phyloP scores from a whole-genome alignment of 2,329 filamentous ascomycete species.

The Juglanconis sp. region DNA sequence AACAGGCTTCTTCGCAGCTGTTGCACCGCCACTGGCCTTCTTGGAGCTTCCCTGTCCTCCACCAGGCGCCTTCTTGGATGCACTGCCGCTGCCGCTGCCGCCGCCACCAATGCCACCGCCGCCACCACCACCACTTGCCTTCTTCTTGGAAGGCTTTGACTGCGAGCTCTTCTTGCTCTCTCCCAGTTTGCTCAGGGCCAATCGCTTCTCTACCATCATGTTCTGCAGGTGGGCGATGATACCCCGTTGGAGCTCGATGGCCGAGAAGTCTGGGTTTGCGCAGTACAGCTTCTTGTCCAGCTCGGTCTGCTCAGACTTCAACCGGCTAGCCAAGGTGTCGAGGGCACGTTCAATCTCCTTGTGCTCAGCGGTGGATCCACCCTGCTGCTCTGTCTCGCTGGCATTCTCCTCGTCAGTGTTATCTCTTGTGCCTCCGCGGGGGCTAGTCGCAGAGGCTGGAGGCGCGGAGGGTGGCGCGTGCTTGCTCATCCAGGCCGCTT shows the following conservation, averaged over 20 bases:
- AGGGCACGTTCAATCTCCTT: slow-evolving; percentile 48
- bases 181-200: slow-evolving; percentile 52
- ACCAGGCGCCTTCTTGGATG: slow-evolving; percentile 40
- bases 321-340: slow-evolving; percentile 49
- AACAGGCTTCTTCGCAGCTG: slow-evolving; percentile 34
- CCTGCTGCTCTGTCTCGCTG: slow-evolving; percentile 59
- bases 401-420: slow-evolving; percentile 71
- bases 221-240: slow-evolving; percentile 65
- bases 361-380: slow-evolving; percentile 22
- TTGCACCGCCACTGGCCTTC: slow-evolving; percentile 29
- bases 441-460: slow-evolving; percentile 52
- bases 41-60: slow-evolving; percentile 31
- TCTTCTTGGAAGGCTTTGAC: slow-evolving; percentile 56
- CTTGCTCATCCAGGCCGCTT: slow-evolving; percentile 75
- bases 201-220: slow-evolving; percentile 71
- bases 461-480: slow-evolving; percentile 51
- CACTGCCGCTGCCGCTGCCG: slow-evolving; percentile 22
- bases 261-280: slow-evolving; percentile 47
- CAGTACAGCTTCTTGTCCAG: slow-evolving; percentile 51
- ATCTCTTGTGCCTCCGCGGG: slow-evolving; percentile 66
- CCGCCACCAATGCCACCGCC: slow-evolving; percentile 15
- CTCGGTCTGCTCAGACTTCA: slow-evolving; percentile 56
- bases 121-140: slow-evolving; percentile 23
- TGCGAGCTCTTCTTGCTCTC: slow-evolving; percentile 58
- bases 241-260: slow-evolving; percentile 56